Base-by-base conservation (phyloP, 2,329 filamentous ascomycete genomes). In the Colletotrichum cuscutae region DNA sequence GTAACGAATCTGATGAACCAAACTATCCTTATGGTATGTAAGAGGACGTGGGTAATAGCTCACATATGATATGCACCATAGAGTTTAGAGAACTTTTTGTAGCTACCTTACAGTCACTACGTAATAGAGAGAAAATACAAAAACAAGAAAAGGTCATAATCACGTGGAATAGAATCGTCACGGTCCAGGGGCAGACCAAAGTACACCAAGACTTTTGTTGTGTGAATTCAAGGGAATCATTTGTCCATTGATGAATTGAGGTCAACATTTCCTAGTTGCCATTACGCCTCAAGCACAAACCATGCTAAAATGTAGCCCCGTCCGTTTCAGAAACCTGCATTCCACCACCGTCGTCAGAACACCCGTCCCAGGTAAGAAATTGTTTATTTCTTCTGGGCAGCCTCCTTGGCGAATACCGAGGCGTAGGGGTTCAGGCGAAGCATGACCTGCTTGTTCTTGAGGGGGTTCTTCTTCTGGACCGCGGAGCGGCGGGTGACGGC, bases 401-500 rank as follows among this genome's bases (percentile, higher is more conserved):
- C 73, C 82, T 95, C 91, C 90, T 97, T 94, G 80, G 92, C 89
- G 88, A 97, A 99, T 76, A 94, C 92, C 80, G 93, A 89, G 79
- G 97, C 96, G 88, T 99, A 99, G 77, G 97, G 97, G 93, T 99
- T 99, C 86, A 99, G 94, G 82, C 97, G 94, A 84, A 99, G 94
- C 87, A 98, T 91, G 79, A 99, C 93, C 91, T 98, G 97, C 92
- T 95, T 97, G 94, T 99, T 99, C 88, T 90, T 90, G 80, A 99
- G 95, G 82, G 97, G 97, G 92, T 99, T 99, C 95, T 98, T 98
- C 95, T 99, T 99, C 92, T 98, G 96, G 79, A 98, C 95, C 82
- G 90, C 88, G 79, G 89, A 88, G 83, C 97, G 94, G 92, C 98
- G 98, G 87, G 95, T 97, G 83, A 92, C 87, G 83, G 95, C 91